A percentile compares a stretch with the other conserved stretches of the same genome.
Conservation (phyloP, 2,329 filamentous ascomycete genomes). For the Nakataea oryzae region DNA sequence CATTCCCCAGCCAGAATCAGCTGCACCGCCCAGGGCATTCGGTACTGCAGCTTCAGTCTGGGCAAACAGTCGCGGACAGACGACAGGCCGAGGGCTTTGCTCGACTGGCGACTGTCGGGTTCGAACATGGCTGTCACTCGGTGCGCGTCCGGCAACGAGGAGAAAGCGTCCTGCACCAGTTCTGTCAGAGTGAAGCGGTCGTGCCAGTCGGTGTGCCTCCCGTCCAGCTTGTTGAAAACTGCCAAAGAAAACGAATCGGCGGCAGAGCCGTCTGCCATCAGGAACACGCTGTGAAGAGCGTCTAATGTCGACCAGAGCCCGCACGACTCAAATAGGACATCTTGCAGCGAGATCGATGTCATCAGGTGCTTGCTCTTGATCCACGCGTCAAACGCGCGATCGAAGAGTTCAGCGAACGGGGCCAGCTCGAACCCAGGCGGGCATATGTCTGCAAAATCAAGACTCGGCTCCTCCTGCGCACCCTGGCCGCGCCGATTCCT, state of each 20-base stretch:
- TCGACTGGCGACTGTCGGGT: conserved; percentile 3
- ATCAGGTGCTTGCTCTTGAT: conserved; percentile 64
- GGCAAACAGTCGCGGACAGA: conserved; percentile 53
- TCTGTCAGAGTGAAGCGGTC: conserved; percentile 76
- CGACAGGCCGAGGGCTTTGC: neutral
- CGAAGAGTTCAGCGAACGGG: conserved; percentile 68
- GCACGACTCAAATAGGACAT: conserved; percentile 58
- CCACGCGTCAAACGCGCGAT: conserved; percentile 61
- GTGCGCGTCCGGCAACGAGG: conserved; percentile 44
- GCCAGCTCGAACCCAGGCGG: conserved; percentile 35
- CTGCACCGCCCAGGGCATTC: conserved; percentile 53
- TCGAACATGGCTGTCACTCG: conserved; percentile 50
- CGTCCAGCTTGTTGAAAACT: conserved; percentile 68
- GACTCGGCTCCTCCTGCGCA: conserved; percentile 25
- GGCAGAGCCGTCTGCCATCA: conserved; percentile 63
- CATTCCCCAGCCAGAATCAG: conserved; percentile 64
- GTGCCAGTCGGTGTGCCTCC: conserved; percentile 52
- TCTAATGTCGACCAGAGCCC: conserved; percentile 55
- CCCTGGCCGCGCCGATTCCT: conserved; percentile 12
- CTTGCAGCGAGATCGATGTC: conserved; percentile 55
- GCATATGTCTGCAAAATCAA: conserved; percentile 51
- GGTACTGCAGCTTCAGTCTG: conserved; percentile 55
- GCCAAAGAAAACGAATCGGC: conserved; percentile 55
- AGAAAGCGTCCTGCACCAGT: conserved; percentile 62
- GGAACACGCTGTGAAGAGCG: conserved; percentile 61